Conservation (phyloP, 805 yeast genomes). For the Isabelozyma gotoi region DNA sequence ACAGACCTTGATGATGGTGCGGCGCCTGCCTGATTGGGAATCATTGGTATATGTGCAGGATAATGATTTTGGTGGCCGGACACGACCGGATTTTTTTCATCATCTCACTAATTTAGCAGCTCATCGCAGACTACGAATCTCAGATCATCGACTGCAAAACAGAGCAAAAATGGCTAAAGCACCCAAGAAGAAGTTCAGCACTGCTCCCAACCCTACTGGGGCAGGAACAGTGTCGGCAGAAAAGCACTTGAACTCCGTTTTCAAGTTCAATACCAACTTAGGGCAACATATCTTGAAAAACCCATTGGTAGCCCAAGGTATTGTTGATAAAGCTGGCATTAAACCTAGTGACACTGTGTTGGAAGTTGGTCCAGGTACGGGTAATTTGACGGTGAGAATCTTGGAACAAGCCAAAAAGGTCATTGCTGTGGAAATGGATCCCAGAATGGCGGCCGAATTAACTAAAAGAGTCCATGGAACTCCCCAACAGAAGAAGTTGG, state of each 20-base stretch:
- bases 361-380: constrained; percentile 99
- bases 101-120: background rate
- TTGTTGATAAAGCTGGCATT: constrained; percentile 93
- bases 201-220: constrained; percentile 45
- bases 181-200: constrained; percentile 58
- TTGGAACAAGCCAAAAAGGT: constrained; percentile 90
- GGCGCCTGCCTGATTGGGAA: background rate
- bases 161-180: constrained; percentile 54
- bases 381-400: constrained; percentile 91
- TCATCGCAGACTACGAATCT: constrained; percentile 3
- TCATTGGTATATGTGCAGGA: background rate
- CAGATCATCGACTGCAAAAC: background rate
- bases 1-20: background rate
- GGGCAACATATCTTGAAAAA: constrained; percentile 97
- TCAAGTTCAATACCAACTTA: constrained; percentile 93
- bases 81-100: background rate
- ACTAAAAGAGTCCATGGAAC: constrained; percentile 97
- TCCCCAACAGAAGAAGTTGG: constrained; percentile 88
- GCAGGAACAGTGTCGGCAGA: constrained; percentile 62
- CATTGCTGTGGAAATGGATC: constrained; percentile 98
- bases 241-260: constrained; percentile 75
- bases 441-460: constrained; percentile 99
- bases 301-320: constrained; percentile 96
- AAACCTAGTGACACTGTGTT: constrained; percentile 90
- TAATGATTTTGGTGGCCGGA: background rate